phyloP scores from a whole-genome alignment of 129 eudicot genomes.

The Lonicera japonica region DNA sequence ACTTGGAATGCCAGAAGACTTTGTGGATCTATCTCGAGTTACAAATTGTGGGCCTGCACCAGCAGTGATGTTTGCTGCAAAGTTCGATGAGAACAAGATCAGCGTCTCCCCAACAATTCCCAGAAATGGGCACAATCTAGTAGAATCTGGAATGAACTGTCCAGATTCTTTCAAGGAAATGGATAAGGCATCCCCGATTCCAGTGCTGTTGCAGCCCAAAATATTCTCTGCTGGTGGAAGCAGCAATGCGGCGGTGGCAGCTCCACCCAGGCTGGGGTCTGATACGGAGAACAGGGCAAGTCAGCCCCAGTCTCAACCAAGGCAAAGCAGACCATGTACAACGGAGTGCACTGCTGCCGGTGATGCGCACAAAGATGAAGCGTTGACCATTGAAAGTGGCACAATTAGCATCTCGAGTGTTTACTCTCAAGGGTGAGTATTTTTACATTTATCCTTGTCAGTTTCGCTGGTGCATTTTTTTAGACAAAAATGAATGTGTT shows the following conservation, averaged over 20 bases:
- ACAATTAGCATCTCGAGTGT: constrained; percentile 70
- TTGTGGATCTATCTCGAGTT: constrained; percentile 32
- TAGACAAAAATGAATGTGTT: too few species aligned
- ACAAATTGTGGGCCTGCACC: constrained; percentile 31
- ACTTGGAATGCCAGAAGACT: constrained; percentile 26
- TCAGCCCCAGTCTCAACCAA: constrained; percentile 43
- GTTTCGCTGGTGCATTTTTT: too few species aligned
- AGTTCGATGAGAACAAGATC: constrained; percentile 34
- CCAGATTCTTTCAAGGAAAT: constrained; percentile 30
- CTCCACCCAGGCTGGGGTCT: constrained; percentile 28
- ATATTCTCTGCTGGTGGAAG: constrained; percentile 42
- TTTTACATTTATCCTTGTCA: neutral
- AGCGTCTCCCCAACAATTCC: constrained; percentile 28
- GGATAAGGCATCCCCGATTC: constrained; percentile 33
- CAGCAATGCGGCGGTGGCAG: constrained; percentile 32
- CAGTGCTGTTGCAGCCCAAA: constrained; percentile 37
- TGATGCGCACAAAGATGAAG: constrained; percentile 47
- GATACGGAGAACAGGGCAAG: constrained; percentile 36
- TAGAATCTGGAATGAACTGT: constrained; percentile 33
- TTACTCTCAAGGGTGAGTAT: constrained; percentile 83
- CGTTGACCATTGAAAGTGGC: constrained; percentile 64
- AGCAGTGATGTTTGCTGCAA: constrained; percentile 30
- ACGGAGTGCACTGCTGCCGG: constrained; percentile 30
- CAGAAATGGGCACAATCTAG: constrained; percentile 36
- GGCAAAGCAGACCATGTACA: constrained; percentile 43